A percentile compares a stretch with the other conserved stretches of the same genome.
Evolutionary conservation across 2,329 filamentous ascomycete species (phyloP).

Genomic region (Penicillium sp.): DNA sequence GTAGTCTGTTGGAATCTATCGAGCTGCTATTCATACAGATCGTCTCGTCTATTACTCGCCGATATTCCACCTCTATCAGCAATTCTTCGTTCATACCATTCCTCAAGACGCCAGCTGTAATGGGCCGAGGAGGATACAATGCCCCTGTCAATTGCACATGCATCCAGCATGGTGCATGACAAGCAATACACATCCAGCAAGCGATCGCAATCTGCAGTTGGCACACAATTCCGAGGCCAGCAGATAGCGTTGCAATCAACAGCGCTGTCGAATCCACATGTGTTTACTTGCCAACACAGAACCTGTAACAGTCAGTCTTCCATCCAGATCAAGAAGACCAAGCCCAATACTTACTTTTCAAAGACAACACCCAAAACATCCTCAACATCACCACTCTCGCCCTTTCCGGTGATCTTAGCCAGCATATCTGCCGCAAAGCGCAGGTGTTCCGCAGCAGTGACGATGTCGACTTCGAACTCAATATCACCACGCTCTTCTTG

Average conservation of each 20-base stretch:
- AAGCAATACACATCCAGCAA: neutral
- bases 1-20: neutral
- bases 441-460: slow-evolving; percentile 84
- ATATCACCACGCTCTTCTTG: slow-evolving; percentile 11
- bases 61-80: neutral
- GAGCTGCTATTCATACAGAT: slow-evolving; percentile 5
- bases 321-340: slow-evolving; percentile 2
- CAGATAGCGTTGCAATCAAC: neutral
- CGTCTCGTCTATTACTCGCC: neutral
- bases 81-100: neutral
- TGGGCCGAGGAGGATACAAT: slow-evolving; percentile 43
- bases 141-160: slow-evolving; percentile 4
- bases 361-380: slow-evolving; percentile 96
- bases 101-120: slow-evolving; percentile 14
- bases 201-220: neutral
- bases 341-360: slow-evolving; percentile 68
- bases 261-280: neutral
- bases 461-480: slow-evolving; percentile 64
- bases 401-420: slow-evolving; percentile 82
- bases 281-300: slow-evolving; percentile 55
- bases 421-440: slow-evolving; percentile 74
- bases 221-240: neutral
- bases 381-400: slow-evolving; percentile 83
- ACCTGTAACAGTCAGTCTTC: slow-evolving; percentile 40
- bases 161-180: neutral